Base-by-base conservation (phyloP, 2,329 filamentous ascomycete species). In the Colletotrichum spaethianum region DNA sequence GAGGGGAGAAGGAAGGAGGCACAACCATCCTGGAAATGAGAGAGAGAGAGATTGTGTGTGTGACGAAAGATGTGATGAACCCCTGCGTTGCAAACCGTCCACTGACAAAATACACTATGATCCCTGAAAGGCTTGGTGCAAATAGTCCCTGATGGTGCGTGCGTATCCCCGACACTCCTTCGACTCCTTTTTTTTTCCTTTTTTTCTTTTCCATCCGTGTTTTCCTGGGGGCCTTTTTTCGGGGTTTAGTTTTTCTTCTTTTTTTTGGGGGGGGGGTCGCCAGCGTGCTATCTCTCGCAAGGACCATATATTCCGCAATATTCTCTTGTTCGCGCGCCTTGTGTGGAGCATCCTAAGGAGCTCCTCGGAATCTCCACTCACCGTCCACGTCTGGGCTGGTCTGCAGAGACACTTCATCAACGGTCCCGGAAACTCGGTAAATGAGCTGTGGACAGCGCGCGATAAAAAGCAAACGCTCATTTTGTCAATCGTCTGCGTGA, bases 401-500 rank as follows among this genome's bases (percentile, higher is more conserved):
- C 53, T 64, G 70, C 66, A 64, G 38, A 63, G 70, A 72, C 60
- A 72, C 60, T 63, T 72, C 70, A 70, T 64, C 59, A 72, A 70
- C 52, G 28, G 70, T 72, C 46, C 70, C 70, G 48, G 55, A 46
- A 48, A 70, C 23, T 61, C 70, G 70, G 70, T 72, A 72, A 72
- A 72, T 72, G 59, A 46, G 53, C 44, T 57, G 59, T 63, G 66
- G 53, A 18, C 26, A 48, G 26, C 26, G 46, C n/a, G 46, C n/a
- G 50, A 55, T 53, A 55, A 60, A 60, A 40, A 28, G 60, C 53
- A 63, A 46, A 46, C 53, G 33, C 50, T 63, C 50, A 36, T 68
- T 62, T 72, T 26, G 63, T 53, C 55, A 42, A 40, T 31, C 16
- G 59, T 40, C n/a, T 52, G 36, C 40, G 33, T 18, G 42, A 16